Base-by-base conservation (phyloP, 805 yeast species). In the Starmera dryadoides region DNA sequence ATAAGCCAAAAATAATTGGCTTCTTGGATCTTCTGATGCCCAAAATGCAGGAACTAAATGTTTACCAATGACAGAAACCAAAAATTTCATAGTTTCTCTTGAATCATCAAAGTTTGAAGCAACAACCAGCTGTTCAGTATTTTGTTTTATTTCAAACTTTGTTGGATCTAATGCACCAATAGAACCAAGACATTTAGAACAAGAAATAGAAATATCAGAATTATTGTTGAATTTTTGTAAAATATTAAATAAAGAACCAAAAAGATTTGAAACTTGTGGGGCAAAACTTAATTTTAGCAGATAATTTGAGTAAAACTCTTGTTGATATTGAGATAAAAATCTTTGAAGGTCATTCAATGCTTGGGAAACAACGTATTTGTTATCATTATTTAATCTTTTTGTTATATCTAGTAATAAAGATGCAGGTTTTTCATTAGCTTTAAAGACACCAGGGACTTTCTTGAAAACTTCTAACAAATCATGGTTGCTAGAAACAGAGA, bases 1-100 rank as follows among this genome's bases (percentile, higher is more conserved):
- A 58, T 76, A 83, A 0, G 96, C 96, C 28, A 88, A 69, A 53
- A 82, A 85, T 42, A 85, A 68, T 57, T 93, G 98, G 36, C 78
- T 76, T 18, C 77, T 74, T 0, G 98, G 96, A 53, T 88, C 88
- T 26, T 82, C 84, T 2, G 96, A 82, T 0, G 96, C 88, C 78
- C 94, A 81, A 59, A 88, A 89, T 1, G 87, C 77, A 26, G 86
- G 87, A 8, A 89, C 82, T n/a, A 93, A 67, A 42, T 77, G 69
- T 39, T 74, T 71, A 43, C 85, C 81, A 26, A 89, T 64, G 36
- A 89, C 76, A 48, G 71, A 68, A 4, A 75, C 64, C 25, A 87
- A 66, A 50, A 91, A 86, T 11, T 66, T 68, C 2, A 75, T 64
- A n/a, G 75, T 74, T 49, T 89, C 96, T 4, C 56, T 58, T 20